Base-by-base conservation (phyloP, 108 stramenopile species). In the Nitzschia putrida region DNA sequence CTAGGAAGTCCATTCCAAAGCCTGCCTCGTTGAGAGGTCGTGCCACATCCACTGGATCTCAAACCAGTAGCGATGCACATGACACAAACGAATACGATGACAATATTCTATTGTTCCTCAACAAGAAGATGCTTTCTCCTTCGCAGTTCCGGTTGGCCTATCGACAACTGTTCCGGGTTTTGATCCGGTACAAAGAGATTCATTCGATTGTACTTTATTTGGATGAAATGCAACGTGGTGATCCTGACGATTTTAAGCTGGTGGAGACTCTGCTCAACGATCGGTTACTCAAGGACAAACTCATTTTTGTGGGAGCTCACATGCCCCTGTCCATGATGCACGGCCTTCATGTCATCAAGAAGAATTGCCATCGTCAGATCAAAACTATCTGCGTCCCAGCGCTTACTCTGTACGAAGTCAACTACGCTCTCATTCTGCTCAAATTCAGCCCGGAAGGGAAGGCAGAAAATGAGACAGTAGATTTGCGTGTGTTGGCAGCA, bases 161-260 rank as follows among this genome's bases (percentile, higher is more conserved):
- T 63, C 61, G 61, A 47, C 38, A 63, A 47, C 21, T 63, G 18
- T 63, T 23, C 11, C 61, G 61, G 2, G 24, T 44, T 43, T 11
- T 63, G 43, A 23, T 3, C 20, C 12, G 44, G 23, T 63, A 45
- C 13, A 47, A 20, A 20, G 8, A 13, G 2, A 21, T 63, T 5
- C 47, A 49, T 6, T 49, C 47, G n/a, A 49, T 49, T 18, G 61
- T 63, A 1, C 20, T 63, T 2, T 21, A 40, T 25, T 24, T 63
- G 61, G 44, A 63, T 1, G 61, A 63, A 13, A 45, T 63, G n/a
- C 61, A 63, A 47, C 44, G 61, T 41, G 61, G 61, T 9, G 61
- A 63, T 21, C 61, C 61, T 7, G 61, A 63, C 45, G 61, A 63
- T 22, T 63, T 45, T 25, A 44, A 47, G 22, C 37, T 63, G 43